These are phyloP conservation scores for Penicillium mononematosum DNA, from an alignment of 495 filamentous ascomycete genomes.

Conservation along the genomic window DNA sequence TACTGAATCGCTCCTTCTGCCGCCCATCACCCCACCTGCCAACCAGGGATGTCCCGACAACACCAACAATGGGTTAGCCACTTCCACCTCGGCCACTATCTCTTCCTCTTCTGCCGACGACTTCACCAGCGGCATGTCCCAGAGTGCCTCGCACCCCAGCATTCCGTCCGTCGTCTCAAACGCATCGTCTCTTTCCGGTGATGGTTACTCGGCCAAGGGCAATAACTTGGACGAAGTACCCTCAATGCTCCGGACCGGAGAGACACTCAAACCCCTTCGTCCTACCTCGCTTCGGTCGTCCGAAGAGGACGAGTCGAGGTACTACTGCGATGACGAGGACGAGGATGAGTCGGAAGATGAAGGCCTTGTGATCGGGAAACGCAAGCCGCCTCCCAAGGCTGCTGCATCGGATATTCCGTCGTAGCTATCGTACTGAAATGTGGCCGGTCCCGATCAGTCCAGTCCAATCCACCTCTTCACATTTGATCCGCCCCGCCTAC, in stretches of 20 bases:
- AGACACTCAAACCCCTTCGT: conserved; percentile 42
- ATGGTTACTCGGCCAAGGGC: conserved; percentile 30
- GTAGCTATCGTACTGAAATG: conserved; percentile 8
- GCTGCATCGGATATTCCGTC: conserved; percentile 9
- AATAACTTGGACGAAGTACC: conserved; percentile 39
- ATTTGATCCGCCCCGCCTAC: not conserved
- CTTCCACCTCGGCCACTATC: conserved; percentile 55
- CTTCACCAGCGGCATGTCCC: conserved; percentile 56
- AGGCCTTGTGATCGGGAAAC: conserved; percentile 45
- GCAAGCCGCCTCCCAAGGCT: conserved; percentile 32
- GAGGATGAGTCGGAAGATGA: conserved; percentile 53
- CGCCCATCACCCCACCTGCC: conserved; percentile 40
- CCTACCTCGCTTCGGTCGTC: conserved; percentile 22
- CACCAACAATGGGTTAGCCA: conserved; percentile 45
- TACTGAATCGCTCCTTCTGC: conserved; percentile 25
- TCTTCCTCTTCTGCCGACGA: conserved; percentile 52
- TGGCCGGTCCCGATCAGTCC: conserved; percentile 11
- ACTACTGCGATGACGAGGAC: conserved; percentile 49
- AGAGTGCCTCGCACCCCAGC: conserved; percentile 70
- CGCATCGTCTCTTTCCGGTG: conserved; percentile 75
- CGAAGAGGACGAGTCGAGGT: conserved; percentile 45
- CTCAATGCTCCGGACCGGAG: conserved; percentile 47
- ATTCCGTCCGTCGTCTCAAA: conserved; percentile 73
- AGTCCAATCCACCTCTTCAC: not conserved
- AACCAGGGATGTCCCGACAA: conserved; percentile 49